Evolutionary conservation across 805 yeast genomes (phyloP).

Genomic region (Sugiyamaella chiloensis): DNA sequence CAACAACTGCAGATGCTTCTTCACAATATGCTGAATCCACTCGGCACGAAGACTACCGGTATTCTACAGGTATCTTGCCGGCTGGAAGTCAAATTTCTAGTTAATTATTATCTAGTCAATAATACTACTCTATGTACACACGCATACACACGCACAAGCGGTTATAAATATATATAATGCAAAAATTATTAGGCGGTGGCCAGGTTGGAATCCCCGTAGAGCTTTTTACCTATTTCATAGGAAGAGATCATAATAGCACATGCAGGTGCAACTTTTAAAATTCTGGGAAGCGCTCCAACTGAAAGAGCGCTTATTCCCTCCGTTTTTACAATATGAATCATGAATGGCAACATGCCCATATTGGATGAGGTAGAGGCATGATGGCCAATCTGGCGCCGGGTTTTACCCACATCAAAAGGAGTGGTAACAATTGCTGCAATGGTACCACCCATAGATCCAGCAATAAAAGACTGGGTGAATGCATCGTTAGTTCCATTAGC

Average conservation of each 20-base stretch:
- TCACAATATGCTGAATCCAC: too few relatives aligned
- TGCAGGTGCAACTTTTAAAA: slow-evolving; percentile 90
- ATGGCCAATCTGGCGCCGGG: slow-evolving; percentile 74
- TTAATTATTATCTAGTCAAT: too few relatives aligned
- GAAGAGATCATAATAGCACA: slow-evolving; percentile 98
- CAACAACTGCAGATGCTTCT: neutral
- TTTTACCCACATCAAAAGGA: slow-evolving; percentile 97
- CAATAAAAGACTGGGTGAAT: slow-evolving; percentile 48
- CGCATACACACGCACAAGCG: neutral
- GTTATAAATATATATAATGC: slow-evolving; percentile 3
- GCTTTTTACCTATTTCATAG: slow-evolving; percentile 80
- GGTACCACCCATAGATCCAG: slow-evolving; percentile 82
- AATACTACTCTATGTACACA: too few relatives aligned
- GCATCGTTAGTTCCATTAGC: slow-evolving; percentile 14
- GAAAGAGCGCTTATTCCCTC: slow-evolving; percentile 88
- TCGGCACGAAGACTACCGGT: too few relatives aligned
- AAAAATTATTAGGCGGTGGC: too few relatives aligned
- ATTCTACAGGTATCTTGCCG: too few relatives aligned
- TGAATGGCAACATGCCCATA: slow-evolving; percentile 61
- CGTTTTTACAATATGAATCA: slow-evolving; percentile 55
- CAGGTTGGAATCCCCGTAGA: slow-evolving; percentile 31
- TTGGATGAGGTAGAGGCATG: slow-evolving; percentile 27
- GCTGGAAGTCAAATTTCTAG: too few relatives aligned
- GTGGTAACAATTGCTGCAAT: slow-evolving; percentile 85
- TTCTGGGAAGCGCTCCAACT: slow-evolving; percentile 81